Evolutionary conservation across 2,329 filamentous ascomycete species (phyloP), one percentile per base, ranked within the genome.

Genomic region (Penicillium sp.): DNA sequence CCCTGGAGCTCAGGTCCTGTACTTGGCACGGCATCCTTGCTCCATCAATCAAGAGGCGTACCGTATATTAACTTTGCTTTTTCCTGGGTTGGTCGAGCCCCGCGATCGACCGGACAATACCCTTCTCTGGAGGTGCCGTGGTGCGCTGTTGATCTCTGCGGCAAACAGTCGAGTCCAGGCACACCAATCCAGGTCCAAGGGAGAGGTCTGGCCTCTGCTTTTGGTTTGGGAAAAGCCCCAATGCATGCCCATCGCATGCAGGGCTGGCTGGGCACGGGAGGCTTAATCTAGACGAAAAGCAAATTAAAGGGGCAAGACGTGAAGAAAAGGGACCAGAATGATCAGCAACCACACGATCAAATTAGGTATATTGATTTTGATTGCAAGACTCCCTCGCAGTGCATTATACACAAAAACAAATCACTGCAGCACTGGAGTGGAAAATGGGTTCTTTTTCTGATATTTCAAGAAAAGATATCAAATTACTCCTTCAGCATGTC

Each of bases 401-500:
- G 57, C 56, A 62, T 65, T 62, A 56, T 58, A 60, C 62, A 66
- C 64, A 64, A 55, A 46, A 4, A 24, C 39, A 42, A 44, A 43
- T 24, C 26, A 35, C 47, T 50, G 27, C 46, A 49, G 24, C 37
- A 45, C 51, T 49, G 29, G 22, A 24, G 14, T 37, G 6, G 4
- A 37, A 13, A 13, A 19, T 10, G n/a, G 11, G 35, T 39, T 9
- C 3, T 39, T 39, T n/a, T 19, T 10, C n/a, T 3, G n/a, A 19
- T 1, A 19, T 37, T 37, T 9, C 27, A 26, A 26, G 22, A 14
- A 14, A 13, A 29, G 8, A 39, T 4, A 42, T 45, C 42, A 14
- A n/a, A 16, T 27, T 61, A 69, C 62, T 73, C 64, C 59, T 66
- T 66, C 47, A 61, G 52, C 26, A 58, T 60, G 53, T 68, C 72